phyloP scores from a whole-genome alignment of 2,329 filamentous ascomycete genomes.

The Aspergillus nomiae region DNA sequence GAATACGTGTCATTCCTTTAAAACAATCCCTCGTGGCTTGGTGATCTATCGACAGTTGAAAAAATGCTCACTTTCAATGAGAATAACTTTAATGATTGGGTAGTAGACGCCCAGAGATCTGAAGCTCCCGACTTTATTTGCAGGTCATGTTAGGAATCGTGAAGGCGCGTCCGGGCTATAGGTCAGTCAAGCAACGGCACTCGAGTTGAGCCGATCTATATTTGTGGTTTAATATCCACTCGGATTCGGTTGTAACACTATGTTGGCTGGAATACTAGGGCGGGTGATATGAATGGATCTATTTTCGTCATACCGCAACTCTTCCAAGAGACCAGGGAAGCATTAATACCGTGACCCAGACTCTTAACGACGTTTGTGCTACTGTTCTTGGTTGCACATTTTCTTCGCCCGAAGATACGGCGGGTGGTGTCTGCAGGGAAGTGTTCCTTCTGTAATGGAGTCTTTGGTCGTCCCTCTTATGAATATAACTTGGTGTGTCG shows the following conservation, averaged over 20 bases:
- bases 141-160: not conserved
- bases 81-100: not conserved
- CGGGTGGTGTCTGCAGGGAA: too few species aligned
- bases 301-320: not conserved
- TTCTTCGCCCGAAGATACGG: not conserved
- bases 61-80: not conserved
- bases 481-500: not conserved
- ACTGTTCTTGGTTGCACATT: not conserved
- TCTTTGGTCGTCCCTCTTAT: not conserved
- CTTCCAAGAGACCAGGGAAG: not conserved
- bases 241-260: not conserved
- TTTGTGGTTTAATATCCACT: not conserved
- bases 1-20: not conserved
- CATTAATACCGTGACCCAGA: not conserved
- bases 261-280: not conserved
- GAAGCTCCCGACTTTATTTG: too few species aligned
- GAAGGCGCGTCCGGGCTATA: not conserved
- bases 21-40: not conserved
- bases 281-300: not conserved
- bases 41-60: not conserved
- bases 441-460: not conserved
- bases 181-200: not conserved
- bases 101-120: not conserved
- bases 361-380: too few species aligned
- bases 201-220: not conserved